Percentiles rank a stretch among this genome's conserved stretches.
Evolutionary conservation across 192 early-diverging fungal species (phyloP).

Genomic region (Borealophlyctis nickersoniae): DNA sequence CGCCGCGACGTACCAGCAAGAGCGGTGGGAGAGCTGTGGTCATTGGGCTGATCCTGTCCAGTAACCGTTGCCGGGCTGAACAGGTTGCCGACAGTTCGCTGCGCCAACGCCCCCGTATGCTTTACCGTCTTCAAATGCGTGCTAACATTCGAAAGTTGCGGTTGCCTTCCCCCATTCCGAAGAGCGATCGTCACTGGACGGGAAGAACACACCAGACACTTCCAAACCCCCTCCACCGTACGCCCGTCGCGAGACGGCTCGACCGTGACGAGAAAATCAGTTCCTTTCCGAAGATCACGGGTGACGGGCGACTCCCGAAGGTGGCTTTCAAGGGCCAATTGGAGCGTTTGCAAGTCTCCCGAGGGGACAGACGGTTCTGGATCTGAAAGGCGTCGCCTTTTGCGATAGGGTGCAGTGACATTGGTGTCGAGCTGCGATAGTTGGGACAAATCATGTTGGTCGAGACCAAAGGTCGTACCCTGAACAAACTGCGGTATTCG

Average conservation of each 20-base stretch:
- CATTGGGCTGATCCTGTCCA: no score
- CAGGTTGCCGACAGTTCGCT: conserved; percentile 6
- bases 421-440: no score
- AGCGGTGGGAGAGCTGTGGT: no score
- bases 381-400: not conserved
- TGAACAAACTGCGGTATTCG: conserved; percentile 15
- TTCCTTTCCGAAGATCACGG: conserved; percentile 21
- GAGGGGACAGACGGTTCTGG: no score
- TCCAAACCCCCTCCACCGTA: conserved; percentile 24
- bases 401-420: not conserved
- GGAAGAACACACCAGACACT: conserved; percentile 25
- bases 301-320: conserved; percentile 28
- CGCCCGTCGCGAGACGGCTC: conserved; percentile 9
- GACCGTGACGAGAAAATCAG: conserved; percentile 19
- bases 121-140: conserved; percentile 31
- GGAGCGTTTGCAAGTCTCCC: conserved; percentile 8
- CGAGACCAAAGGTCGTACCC: conserved; percentile 13
- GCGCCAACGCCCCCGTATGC: conserved; percentile 12
- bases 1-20: no score
- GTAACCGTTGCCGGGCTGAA: no score
- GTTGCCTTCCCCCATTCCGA: conserved; percentile 29
- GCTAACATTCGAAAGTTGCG: conserved; percentile 29
- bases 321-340: conserved; percentile 18
- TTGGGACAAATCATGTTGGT: no score
- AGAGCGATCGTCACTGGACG: conserved; percentile 26